A percentile compares a stretch with the other conserved stretches of the same genome.
These are phyloP conservation scores for Ogataea hybrid DNA, from an alignment of 1,139 yeast species.

Conservation along the genomic window DNA sequence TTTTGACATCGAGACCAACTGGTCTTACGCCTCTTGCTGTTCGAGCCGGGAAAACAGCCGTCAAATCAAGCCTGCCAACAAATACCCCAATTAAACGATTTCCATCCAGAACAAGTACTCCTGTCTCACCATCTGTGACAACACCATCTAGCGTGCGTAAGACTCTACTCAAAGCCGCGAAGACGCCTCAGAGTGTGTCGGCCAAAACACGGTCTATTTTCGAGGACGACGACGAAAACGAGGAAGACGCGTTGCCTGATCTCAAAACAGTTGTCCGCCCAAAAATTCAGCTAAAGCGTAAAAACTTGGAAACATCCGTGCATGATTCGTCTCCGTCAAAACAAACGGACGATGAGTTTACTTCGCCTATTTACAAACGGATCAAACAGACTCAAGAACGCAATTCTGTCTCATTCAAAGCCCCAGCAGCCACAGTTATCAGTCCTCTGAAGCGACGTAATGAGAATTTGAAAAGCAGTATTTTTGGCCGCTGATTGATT, in stretches of 20 bases:
- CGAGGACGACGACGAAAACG: conserved; percentile 6
- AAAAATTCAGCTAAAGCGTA: conserved; percentile 8
- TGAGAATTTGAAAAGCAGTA: conserved; percentile 14
- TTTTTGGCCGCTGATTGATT: conserved; percentile 8
- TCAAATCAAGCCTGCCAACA: not conserved
- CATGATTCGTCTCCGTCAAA: conserved; percentile 6
- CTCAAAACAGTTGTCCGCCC: conserved; percentile 1
- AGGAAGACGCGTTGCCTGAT: conserved; percentile 7
- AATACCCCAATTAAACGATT: conserved; percentile 1
- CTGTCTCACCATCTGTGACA: not conserved
- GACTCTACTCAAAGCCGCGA: not conserved
- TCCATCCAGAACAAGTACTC: conserved; percentile 1
- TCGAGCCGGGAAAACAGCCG: not conserved
- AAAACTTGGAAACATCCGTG: not conserved
- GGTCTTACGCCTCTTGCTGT: not conserved
- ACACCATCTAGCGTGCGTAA: conserved; percentile 3
- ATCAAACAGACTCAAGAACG: conserved; percentile 15
- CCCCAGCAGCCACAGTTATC: conserved; percentile 1
- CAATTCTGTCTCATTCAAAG: conserved; percentile 2
- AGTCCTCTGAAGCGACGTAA: conserved; percentile 21
- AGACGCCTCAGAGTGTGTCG: conserved; percentile 3
- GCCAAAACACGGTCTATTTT: conserved; percentile 2
- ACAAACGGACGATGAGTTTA: conserved; percentile 6
- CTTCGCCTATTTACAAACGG: conserved; percentile 19
- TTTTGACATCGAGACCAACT: not conserved